A percentile compares a stretch with the other conserved stretches of the same genome.
phyloP scores from a whole-genome alignment of 495 filamentous ascomycete genomes.

The Aspergillus wentii region DNA sequence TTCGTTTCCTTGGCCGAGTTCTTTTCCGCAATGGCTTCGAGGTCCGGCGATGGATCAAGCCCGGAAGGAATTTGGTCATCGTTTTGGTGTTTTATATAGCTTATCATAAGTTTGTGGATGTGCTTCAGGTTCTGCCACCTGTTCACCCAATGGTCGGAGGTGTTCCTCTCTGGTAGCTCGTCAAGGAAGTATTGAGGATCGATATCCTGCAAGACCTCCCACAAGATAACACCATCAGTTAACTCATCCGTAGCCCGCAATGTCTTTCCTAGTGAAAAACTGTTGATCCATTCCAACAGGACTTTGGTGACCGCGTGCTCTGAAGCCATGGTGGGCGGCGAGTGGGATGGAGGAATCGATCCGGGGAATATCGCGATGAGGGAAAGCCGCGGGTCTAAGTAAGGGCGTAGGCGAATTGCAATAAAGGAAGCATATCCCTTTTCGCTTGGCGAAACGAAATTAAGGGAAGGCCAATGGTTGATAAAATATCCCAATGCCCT shows the following conservation, averaged over 20 bases:
- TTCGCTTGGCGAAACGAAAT: neutral
- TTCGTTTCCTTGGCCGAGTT: conserved; percentile 35
- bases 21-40: conserved; percentile 55
- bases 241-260: conserved; percentile 55
- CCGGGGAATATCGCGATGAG: neutral
- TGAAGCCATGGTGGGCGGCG: conserved; percentile 35
- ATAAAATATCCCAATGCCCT: neutral
- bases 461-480: conserved; percentile 13
- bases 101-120: conserved; percentile 59
- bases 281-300: conserved; percentile 57
- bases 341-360: conserved; percentile 11
- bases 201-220: conserved; percentile 62
- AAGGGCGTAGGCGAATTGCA: neutral
- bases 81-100: conserved; percentile 59
- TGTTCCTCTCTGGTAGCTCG: conserved; percentile 51
- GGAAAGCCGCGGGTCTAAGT: neutral
- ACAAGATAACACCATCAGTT: conserved; percentile 68
- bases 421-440: neutral
- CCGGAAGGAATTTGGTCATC: conserved; percentile 42
- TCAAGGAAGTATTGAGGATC: conserved; percentile 66
- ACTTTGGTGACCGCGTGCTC: conserved; percentile 45
- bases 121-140: conserved; percentile 63
- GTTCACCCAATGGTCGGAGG: conserved; percentile 44
- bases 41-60: conserved; percentile 47
- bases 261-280: conserved; percentile 42